Conservation (phyloP, 148 eudicot species). For the Fagopyrum esculentum region DNA sequence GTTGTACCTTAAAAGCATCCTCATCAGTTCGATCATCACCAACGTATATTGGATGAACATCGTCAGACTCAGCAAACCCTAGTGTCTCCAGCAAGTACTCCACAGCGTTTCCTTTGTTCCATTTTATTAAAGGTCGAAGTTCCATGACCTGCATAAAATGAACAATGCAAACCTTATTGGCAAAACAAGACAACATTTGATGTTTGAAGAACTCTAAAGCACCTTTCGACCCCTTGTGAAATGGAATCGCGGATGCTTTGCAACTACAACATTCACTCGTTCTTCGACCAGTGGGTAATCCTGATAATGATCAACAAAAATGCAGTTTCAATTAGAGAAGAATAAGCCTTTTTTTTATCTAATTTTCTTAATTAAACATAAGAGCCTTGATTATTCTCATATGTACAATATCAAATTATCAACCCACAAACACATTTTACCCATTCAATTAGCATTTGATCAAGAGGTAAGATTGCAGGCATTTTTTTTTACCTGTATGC, state of each 20-base stretch:
- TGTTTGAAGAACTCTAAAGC: background rate
- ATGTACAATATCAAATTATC: too few species aligned
- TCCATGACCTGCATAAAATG: conserved; percentile 40
- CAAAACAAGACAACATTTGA: background rate
- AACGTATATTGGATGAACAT: conserved; percentile 56
- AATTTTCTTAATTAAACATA: too few species aligned
- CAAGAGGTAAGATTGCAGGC: background rate
- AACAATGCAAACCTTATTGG: background rate
- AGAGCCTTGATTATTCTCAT: too few species aligned
- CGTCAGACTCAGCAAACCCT: conserved; percentile 27
- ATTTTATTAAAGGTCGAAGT: conserved; percentile 52
- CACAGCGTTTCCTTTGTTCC: conserved; percentile 68
- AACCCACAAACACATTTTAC: too few species aligned
- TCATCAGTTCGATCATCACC: conserved; percentile 74
- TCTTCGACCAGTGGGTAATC: conserved; percentile 32
- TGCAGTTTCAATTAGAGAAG: too few species aligned
- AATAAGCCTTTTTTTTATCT: too few species aligned
- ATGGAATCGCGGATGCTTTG: conserved; percentile 37
- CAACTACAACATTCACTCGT: conserved; percentile 24
- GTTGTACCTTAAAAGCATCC: conserved; percentile 57
- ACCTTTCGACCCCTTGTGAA: conserved; percentile 51
- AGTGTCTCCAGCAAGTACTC: conserved; percentile 52
- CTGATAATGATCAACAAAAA: conserved; percentile 18
- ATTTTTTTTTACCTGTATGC: conserved; percentile 35
- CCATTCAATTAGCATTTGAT: too few species aligned